Conservation (phyloP, 75 land plant species). For the Picea sitchensis region DNA sequence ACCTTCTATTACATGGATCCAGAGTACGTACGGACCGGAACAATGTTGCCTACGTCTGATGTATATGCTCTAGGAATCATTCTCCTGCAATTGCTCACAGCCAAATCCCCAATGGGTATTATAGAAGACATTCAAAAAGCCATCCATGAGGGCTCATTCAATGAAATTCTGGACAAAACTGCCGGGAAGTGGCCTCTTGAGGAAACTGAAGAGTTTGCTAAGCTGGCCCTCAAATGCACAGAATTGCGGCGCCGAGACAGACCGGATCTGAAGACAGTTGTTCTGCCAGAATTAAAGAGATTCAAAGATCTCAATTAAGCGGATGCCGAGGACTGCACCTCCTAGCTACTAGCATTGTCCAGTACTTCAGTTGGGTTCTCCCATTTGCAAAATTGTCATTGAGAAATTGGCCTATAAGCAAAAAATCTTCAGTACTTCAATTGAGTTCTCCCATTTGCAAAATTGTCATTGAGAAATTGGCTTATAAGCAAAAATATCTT, state of each 20-base stretch:
- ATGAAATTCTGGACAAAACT: conserved; percentile 8
- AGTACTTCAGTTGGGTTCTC: conserved; percentile 37
- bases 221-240: conserved; percentile 16
- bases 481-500: too few species aligned
- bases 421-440: too few species aligned
- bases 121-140: conserved; percentile 9
- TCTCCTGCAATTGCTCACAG: conserved; percentile 36
- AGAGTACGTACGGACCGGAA: conserved; percentile 31
- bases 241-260: conserved; percentile 15
- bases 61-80: conserved; percentile 39
- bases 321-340: background rate
- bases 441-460: too few species aligned
- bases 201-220: conserved; percentile 19
- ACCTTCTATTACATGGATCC: conserved; percentile 48
- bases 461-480: too few species aligned
- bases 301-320: background rate
- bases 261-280: conserved; percentile 15
- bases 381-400: background rate
- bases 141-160: conserved; percentile 2
- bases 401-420: background rate
- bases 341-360: conserved; percentile 57
- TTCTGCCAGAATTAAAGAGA: conserved; percentile 13
- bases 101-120: conserved; percentile 14
- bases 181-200: conserved; percentile 27
- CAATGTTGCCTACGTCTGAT: conserved; percentile 26